Percentiles rank a stretch among this genome's conserved stretches.
Evolutionary conservation across 495 filamentous ascomycete species (phyloP).

Genomic region (Tuber indicum): DNA sequence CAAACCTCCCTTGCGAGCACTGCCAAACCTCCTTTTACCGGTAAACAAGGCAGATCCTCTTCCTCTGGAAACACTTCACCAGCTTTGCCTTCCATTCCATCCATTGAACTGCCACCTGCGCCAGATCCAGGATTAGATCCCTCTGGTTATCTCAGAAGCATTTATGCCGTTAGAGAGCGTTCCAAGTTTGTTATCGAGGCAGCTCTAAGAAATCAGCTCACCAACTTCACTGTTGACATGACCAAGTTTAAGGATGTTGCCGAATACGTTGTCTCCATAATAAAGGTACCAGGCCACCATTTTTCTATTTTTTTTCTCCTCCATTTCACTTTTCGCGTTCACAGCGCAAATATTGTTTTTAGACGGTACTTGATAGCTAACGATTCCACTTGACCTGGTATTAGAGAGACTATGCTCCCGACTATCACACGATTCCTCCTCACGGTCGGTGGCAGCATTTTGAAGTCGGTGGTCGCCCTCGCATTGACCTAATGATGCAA

Average conservation of each 20-base stretch:
- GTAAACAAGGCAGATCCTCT: constrained; percentile 32
- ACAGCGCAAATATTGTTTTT: not conserved
- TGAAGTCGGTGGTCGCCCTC: constrained; percentile 69
- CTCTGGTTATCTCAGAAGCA: constrained; percentile 83
- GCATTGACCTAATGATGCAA: constrained; percentile 64
- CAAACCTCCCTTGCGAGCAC: constrained; percentile 49
- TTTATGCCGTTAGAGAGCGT: constrained; percentile 79
- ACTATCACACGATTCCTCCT: constrained; percentile 75
- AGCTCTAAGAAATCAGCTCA: constrained; percentile 69
- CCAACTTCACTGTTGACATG: constrained; percentile 89
- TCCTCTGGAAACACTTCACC: constrained; percentile 46
- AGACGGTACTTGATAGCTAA: not conserved
- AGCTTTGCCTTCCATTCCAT: constrained; percentile 43
- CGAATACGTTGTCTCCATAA: constrained; percentile 88
- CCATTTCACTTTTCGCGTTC: not conserved
- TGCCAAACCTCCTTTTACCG: constrained; percentile 39
- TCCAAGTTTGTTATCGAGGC: constrained; percentile 64
- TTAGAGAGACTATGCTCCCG: constrained; percentile 80
- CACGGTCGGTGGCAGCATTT: constrained; percentile 92
- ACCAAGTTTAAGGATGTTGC: constrained; percentile 80
- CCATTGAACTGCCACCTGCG: constrained; percentile 70
- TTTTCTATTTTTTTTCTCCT: not conserved
- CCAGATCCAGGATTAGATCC: constrained; percentile 89
- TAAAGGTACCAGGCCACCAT: constrained; percentile 61
- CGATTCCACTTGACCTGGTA: constrained; percentile 13